phyloP scores from a whole-genome alignment of 2,329 filamentous ascomycete species.

The Myriosclerotinia scirpicola region DNA sequence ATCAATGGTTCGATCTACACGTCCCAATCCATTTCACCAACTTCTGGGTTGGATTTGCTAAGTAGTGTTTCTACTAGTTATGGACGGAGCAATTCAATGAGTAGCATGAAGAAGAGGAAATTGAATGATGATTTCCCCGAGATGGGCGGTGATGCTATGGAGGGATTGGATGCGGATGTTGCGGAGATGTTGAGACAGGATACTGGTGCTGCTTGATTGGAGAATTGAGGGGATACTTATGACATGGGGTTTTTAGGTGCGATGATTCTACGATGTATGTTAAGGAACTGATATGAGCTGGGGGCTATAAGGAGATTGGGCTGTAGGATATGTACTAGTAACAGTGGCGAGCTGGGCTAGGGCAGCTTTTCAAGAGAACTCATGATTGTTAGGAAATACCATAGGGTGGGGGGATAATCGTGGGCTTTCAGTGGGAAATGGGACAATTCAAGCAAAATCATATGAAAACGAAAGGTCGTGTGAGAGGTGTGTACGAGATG shows the following conservation, averaged over 20 bases:
- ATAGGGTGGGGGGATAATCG: not conserved
- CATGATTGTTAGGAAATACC: conserved; percentile 15
- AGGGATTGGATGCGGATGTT: conserved; percentile 60
- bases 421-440: not conserved
- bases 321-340: conserved; percentile 16
- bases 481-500: not conserved
- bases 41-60: conserved; percentile 43
- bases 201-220: conserved; percentile 23
- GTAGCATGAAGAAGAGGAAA: conserved; percentile 49
- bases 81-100: conserved; percentile 34
- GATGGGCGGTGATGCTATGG: conserved; percentile 51
- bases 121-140: conserved; percentile 50
- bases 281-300: not conserved
- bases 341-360: not conserved
- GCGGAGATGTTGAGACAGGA: conserved; percentile 53
- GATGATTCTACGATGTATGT: not conserved
- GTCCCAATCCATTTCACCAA: conserved; percentile 30
- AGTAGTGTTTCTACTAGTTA: conserved; percentile 42
- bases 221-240: too few species aligned
- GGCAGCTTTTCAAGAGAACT: not conserved
- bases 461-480: not conserved
- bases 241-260: not conserved
- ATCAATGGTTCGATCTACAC: conserved; percentile 23
- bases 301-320: not conserved
- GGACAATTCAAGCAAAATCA: not conserved